These are phyloP conservation scores for Chaetomium sp. DNA, from an alignment of 2,329 filamentous ascomycete genomes.

Conservation along the genomic window DNA sequence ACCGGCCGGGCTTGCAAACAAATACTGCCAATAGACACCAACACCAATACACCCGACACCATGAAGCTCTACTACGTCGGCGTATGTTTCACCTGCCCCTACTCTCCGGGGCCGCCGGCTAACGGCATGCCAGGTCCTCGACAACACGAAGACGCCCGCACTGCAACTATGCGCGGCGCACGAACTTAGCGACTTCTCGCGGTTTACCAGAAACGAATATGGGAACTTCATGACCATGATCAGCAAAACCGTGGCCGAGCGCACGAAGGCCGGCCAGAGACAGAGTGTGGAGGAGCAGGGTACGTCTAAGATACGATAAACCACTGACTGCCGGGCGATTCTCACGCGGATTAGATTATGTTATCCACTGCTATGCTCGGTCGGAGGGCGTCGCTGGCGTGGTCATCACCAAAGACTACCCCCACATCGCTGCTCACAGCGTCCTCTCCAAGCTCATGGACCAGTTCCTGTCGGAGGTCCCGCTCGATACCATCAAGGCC, in stretches of 20 bases:
- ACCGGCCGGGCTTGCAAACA: background rate
- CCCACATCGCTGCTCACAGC: conserved; percentile 78
- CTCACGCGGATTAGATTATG: conserved; percentile 54
- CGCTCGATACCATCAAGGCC: conserved; percentile 33
- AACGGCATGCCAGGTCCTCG: conserved; percentile 28
- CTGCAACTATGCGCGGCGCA: conserved; percentile 34
- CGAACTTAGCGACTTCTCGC: conserved; percentile 37
- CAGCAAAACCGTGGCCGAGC: conserved; percentile 82
- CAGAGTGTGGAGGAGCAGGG: conserved; percentile 85
- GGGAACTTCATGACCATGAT: conserved; percentile 80
- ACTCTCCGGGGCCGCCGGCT: conserved; percentile 17
- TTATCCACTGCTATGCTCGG: conserved; percentile 76
- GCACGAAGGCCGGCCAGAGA: conserved; percentile 74
- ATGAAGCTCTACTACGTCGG: conserved; percentile 92
- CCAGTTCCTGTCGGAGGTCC: conserved; percentile 77
- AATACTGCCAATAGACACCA: background rate
- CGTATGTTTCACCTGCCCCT: conserved; percentile 54
- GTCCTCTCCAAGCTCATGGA: conserved; percentile 84
- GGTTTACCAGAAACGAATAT: conserved; percentile 47
- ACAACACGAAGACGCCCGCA: conserved; percentile 34
- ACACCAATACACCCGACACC: conserved; percentile 43
- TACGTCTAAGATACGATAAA: conserved; percentile 40
- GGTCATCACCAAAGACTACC: conserved; percentile 78
- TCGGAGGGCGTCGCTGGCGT: conserved; percentile 75
- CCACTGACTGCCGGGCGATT: background rate